Evolutionary conservation across 129 eudicot genomes (phyloP).

Genomic region (Smallanthus sonchifolius): DNA sequence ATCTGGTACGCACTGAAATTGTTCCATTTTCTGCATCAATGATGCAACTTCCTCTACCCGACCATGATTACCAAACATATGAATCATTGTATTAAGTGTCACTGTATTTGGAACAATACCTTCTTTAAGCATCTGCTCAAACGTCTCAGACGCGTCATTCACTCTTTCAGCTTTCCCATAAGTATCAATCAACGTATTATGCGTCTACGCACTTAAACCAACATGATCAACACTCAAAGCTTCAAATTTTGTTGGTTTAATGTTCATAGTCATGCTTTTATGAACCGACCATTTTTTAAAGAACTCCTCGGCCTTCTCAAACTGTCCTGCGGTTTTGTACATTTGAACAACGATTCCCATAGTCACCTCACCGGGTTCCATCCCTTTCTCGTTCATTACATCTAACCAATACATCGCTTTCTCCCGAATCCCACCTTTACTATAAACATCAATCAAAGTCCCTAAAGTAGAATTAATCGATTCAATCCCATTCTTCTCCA

Average conservation of each 20-base stretch:
- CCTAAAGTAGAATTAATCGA: conserved; percentile 78
- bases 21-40: conserved; percentile 67
- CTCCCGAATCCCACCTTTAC: conserved; percentile 73
- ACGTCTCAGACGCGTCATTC: conserved; percentile 59
- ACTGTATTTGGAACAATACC: conserved; percentile 68
- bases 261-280: conserved; percentile 15
- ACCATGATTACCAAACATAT: conserved; percentile 71
- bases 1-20: conserved; percentile 60
- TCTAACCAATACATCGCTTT: conserved; percentile 61
- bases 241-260: background rate
- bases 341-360: conserved; percentile 76
- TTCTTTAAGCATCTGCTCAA: conserved; percentile 55
- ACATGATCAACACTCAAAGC: conserved; percentile 24
- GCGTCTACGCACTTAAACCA: conserved; percentile 57
- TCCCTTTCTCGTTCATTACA: conserved; percentile 53
- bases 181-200: conserved; percentile 82
- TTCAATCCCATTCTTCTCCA: conserved; percentile 45
- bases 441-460: conserved; percentile 84
- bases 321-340: conserved; percentile 79
- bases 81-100: conserved; percentile 92
- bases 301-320: conserved; percentile 64
- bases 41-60: conserved; percentile 56
- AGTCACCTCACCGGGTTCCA: conserved; percentile 87
- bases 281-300: conserved; percentile 65
- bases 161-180: conserved; percentile 82